Percentiles rank a stretch among this genome's conserved stretches.
Conservation (phyloP, 139 green algal genomes). For the Monoraphidium neglectum region DNA sequence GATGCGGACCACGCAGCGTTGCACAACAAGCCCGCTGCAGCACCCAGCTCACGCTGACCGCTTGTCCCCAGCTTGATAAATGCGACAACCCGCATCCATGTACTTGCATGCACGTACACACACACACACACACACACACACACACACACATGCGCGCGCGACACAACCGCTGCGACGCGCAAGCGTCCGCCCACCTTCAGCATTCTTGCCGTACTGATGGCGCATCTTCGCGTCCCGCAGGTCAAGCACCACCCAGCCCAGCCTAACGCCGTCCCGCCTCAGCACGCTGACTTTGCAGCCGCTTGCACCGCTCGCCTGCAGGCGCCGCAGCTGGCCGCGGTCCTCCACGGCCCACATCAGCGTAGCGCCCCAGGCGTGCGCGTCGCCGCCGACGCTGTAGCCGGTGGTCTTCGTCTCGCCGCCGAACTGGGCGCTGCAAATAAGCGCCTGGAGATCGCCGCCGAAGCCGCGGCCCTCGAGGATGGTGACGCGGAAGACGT, state of each 20-base stretch:
- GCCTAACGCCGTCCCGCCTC: constrained; percentile 34
- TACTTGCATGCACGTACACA: too few species aligned
- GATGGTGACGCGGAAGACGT: constrained; percentile 30
- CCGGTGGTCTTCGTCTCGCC: constrained; percentile 36
- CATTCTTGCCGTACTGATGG: constrained; percentile 40
- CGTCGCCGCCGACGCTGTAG: constrained; percentile 39
- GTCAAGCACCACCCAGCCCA: constrained; percentile 63
- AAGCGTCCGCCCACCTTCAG: constrained; percentile 27
- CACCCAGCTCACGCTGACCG: too few species aligned
- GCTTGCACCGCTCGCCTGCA: constrained; percentile 27
- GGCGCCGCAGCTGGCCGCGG: constrained; percentile 36
- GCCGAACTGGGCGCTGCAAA: constrained; percentile 35
- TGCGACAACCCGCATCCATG: too few species aligned
- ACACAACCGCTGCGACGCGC: not conserved
- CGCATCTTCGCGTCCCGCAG: constrained; percentile 54
- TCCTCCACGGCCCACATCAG: constrained; percentile 37
- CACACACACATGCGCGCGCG: not conserved
- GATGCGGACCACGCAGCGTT: too few species aligned
- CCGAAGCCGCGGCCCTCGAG: constrained; percentile 43
- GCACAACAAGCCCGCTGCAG: too few species aligned
- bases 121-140: too few species aligned
- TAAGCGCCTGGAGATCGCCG: constrained; percentile 42
- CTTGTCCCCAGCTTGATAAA: too few species aligned
- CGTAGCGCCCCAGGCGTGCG: constrained; percentile 42
- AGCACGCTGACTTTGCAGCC: constrained; percentile 42